Conservation (phyloP, 371 early-diverging fungal genomes). For the Circinella umbellata region DNA sequence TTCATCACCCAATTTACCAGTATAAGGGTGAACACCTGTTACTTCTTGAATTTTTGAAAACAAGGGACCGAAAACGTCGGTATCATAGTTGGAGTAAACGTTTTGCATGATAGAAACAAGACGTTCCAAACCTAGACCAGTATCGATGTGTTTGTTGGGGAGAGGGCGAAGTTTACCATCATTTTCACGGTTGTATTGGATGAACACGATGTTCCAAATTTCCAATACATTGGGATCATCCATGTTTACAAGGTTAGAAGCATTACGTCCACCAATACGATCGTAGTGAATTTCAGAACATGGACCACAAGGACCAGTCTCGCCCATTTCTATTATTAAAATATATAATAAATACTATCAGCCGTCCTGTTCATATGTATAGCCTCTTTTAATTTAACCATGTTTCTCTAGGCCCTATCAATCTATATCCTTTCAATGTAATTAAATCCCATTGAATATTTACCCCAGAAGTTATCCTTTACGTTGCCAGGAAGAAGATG, state of each 20-base stretch:
- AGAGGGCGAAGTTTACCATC: slow-evolving; percentile 90
- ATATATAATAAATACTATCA: too few relatives aligned
- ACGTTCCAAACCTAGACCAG: slow-evolving; percentile 99
- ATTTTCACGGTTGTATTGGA: slow-evolving; percentile 99
- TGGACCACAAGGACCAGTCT: slow-evolving; percentile 99
- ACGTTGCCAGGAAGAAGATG: slow-evolving; percentile 90
- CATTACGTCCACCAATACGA: slow-evolving; percentile 97
- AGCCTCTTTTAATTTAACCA: neutral
- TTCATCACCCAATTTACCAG: slow-evolving; percentile 88
- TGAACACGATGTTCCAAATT: slow-evolving; percentile 99
- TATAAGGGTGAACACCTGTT: slow-evolving; percentile 86
- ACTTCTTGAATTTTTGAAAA: slow-evolving; percentile 86
- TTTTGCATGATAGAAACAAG: slow-evolving; percentile 97
- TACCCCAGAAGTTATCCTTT: slow-evolving; percentile 99
- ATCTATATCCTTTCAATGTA: too few relatives aligned
- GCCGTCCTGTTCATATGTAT: neutral
- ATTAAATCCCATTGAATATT: too few relatives aligned
- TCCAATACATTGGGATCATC: slow-evolving; percentile 99
- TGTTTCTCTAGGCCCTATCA: slow-evolving; percentile 5
- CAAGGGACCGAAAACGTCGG: slow-evolving; percentile 91
- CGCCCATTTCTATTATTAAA: slow-evolving; percentile 91
- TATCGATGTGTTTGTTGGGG: slow-evolving; percentile 99
- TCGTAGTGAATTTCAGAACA: slow-evolving; percentile 99
- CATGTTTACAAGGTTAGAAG: slow-evolving; percentile 93
- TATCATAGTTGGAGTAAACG: slow-evolving; percentile 98